These are phyloP conservation scores for Xylaria palmicola DNA, from an alignment of 495 filamentous ascomycete species.

Conservation along the genomic window DNA sequence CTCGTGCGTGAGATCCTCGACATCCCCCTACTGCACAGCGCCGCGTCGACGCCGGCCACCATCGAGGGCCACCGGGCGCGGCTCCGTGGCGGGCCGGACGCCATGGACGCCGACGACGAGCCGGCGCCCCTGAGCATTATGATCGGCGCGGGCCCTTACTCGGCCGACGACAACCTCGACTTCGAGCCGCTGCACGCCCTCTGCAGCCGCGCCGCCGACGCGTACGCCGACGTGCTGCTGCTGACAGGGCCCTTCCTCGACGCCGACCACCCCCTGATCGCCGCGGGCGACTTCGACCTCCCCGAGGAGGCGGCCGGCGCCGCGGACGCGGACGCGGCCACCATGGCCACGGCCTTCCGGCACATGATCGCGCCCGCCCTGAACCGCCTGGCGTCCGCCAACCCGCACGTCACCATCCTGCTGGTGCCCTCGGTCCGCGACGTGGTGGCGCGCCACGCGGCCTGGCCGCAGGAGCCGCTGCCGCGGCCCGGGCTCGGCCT, in stretches of 20 bases:
- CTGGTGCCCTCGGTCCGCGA: slow-evolving; percentile 88
- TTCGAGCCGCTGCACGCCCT: slow-evolving; percentile 84
- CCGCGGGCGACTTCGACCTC: slow-evolving; percentile 85
- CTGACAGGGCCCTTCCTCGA: slow-evolving; percentile 88
- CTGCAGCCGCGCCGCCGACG: slow-evolving; percentile 71
- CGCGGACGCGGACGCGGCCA: slow-evolving; percentile 71
- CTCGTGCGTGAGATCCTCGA: slow-evolving; percentile 73
- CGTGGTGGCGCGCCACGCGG: slow-evolving; percentile 73
- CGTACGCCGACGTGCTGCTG: slow-evolving; percentile 75
- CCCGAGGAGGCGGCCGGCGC: slow-evolving; percentile 67
- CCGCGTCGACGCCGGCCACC: slow-evolving; percentile 59
- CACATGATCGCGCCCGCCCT: slow-evolving; percentile 70
- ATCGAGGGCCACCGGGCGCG: slow-evolving; percentile 65
- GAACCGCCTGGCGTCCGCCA: slow-evolving; percentile 59
- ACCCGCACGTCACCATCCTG: slow-evolving; percentile 77
- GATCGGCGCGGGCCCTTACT: slow-evolving; percentile 84
- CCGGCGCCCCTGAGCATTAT: slow-evolving; percentile 70
- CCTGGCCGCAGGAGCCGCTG: slow-evolving; percentile 87
- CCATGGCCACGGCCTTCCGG: slow-evolving; percentile 79
- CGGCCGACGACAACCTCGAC: slow-evolving; percentile 82
- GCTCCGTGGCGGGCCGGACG: slow-evolving; percentile 59
- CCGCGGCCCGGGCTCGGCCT: slow-evolving; percentile 66
- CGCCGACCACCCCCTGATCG: slow-evolving; percentile 83
- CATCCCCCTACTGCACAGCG: slow-evolving; percentile 66
- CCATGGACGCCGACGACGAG: slow-evolving; percentile 53